Evolutionary conservation across 2,329 filamentous ascomycete genomes (phyloP).

Genomic region (Stagonosporopsis cucurbitacearum): DNA sequence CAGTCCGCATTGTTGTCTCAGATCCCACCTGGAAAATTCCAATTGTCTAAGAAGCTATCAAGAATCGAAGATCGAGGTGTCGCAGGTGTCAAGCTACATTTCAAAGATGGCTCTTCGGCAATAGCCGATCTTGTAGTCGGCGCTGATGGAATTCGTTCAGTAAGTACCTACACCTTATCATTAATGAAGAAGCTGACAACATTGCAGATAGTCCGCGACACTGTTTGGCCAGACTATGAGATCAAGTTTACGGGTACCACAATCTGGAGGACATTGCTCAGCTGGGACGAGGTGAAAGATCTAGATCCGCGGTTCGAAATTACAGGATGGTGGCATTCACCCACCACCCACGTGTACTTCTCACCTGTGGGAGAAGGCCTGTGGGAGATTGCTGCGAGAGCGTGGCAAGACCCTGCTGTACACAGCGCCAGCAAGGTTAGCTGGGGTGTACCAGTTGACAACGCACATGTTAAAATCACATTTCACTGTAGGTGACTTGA

Average conservation of each 20-base stretch:
- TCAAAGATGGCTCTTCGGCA: conserved; percentile 54
- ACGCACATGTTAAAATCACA: conserved; percentile 48
- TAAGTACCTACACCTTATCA: conserved; percentile 48
- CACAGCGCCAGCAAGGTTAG: conserved; percentile 42
- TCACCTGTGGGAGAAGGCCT: conserved; percentile 44
- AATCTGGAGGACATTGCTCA: conserved; percentile 56
- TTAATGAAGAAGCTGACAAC: not conserved
- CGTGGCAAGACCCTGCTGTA: conserved; percentile 41
- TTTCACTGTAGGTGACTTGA: conserved; percentile 37
- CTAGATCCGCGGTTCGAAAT: conserved; percentile 40
- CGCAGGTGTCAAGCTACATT: conserved; percentile 42
- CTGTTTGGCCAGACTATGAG: conserved; percentile 52
- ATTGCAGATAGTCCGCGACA: conserved; percentile 51
- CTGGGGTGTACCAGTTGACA: conserved; percentile 50
- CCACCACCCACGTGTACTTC: conserved; percentile 52
- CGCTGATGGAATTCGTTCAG: conserved; percentile 53
- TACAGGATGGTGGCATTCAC: conserved; percentile 56
- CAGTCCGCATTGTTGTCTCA: conserved; percentile 58
- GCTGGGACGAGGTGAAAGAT: conserved; percentile 40
- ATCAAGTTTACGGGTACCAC: conserved; percentile 59
- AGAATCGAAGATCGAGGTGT: conserved; percentile 48
- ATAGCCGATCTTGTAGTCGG: conserved; percentile 58
- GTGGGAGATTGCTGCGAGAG: conserved; percentile 51
- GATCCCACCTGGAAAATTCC: conserved; percentile 54
- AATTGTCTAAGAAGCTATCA: conserved; percentile 55